Evolutionary conservation across 768 basidiomycete species (phyloP), one percentile per base, ranked within the genome.

Genomic region (Suillus paluster): DNA sequence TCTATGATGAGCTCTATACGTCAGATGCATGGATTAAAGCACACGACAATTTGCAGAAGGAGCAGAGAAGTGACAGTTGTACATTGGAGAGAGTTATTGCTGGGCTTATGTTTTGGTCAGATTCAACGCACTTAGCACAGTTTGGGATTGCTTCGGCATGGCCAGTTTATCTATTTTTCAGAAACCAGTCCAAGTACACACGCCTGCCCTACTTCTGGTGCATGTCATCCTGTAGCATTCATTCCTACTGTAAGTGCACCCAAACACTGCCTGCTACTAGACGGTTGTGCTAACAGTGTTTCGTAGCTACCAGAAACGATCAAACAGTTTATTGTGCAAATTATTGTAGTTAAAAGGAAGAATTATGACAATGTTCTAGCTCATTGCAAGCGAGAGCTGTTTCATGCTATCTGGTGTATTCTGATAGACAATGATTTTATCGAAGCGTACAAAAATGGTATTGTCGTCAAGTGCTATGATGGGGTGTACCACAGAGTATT

Each of bases 1-100:
- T 73, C 0, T 68, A 69, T 14, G 67, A 71, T 33, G 67, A 75
- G 19, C 48, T 73, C 3, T 75, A 71, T 50, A 68, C 64, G 0
- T 73, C 71, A 0, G 64, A 69, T 36, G 63, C 67, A 0, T 71
- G 71, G 62, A 64, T 66, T 6, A 19, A 45, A 1, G 70, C 68
- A 5, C 69, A 74, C 8, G 50, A 69, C 4, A 62, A 73, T 0
- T 1, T 75, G 12, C 69, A 73, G 46, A 64, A 69, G 10, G 62
- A 69, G 25, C 17, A 46, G 8, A 27, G 30, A 2, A 54, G 60
- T 0, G 64, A 68, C 36, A 63, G 62, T 17, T 71, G 71, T 33
- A 60, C 42, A 3, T 57, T 66, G 0, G 61, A 69, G 59, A 17
- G 63, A 5, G 68, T 68, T 0, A 63, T 71, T 19, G 65, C 61